Evolutionary conservation across 306 rosid species (phyloP).

Genomic region (Prunus dulcis): DNA sequence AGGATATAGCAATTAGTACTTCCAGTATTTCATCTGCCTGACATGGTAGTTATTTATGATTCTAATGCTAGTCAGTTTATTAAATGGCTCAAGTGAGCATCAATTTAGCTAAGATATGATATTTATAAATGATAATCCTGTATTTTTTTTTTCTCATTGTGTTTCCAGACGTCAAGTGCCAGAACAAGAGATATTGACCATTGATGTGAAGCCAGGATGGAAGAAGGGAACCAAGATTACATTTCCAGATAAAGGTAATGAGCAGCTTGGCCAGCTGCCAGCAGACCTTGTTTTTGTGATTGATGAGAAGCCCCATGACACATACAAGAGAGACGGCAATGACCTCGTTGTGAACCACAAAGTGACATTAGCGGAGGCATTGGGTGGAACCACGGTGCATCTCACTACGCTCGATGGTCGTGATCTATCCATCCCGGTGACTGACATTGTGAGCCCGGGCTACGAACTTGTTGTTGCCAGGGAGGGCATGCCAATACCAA

Average conservation of each 20-base stretch:
- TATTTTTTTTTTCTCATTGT: not conserved
- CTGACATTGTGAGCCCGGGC: slow-evolving; percentile 74
- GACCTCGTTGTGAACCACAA: slow-evolving; percentile 62
- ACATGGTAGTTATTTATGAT: not conserved
- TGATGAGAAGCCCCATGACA: slow-evolving; percentile 80
- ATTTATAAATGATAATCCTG: not conserved
- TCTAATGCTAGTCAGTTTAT: not conserved
- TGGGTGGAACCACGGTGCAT: slow-evolving; percentile 70
- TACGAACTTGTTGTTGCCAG: slow-evolving; percentile 60
- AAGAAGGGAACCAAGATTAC: slow-evolving; percentile 95
- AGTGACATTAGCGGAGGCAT: slow-evolving; percentile 78
- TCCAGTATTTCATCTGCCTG: not conserved
- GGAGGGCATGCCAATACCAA: slow-evolving; percentile 90
- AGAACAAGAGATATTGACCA: slow-evolving; percentile 77
- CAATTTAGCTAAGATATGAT: not conserved
- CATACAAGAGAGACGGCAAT: slow-evolving; percentile 74
- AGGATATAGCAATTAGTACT: not conserved
- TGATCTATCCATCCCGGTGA: slow-evolving; percentile 48
- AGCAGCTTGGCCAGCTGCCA: slow-evolving; percentile 62
- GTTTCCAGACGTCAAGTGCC: slow-evolving; percentile 42
- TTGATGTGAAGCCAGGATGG: slow-evolving; percentile 95
- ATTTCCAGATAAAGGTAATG: slow-evolving; percentile 91
- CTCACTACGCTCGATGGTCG: slow-evolving; percentile 61
- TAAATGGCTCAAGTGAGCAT: not conserved
- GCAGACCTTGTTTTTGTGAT: slow-evolving; percentile 89